These are phyloP conservation scores for Schoenoplectus tabernaemontani DNA, from an alignment of 202 grass and related monocot species.

Conservation along the genomic window DNA sequence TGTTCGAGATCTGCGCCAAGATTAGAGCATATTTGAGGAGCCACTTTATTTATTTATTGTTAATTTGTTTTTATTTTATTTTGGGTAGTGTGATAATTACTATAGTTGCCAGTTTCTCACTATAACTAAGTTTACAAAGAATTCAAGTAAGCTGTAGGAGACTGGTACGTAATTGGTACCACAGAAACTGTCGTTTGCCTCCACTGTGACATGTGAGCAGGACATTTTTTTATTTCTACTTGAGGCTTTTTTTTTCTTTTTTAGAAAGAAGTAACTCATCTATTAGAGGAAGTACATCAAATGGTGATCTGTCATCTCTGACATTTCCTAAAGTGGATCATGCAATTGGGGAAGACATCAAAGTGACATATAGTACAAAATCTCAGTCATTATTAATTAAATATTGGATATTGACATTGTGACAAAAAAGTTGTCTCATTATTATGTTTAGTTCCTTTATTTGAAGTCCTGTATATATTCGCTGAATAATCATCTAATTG, in stretches of 20 bases:
- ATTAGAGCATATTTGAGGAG: neutral
- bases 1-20: conserved; percentile 7
- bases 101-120: neutral
- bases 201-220: neutral
- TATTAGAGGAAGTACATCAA: neutral
- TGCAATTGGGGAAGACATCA: neutral
- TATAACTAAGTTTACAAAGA: neutral
- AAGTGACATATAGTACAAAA: neutral
- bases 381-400: neutral
- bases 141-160: neutral
- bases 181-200: neutral
- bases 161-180: neutral
- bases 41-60: neutral
- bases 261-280: neutral
- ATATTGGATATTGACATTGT: neutral
- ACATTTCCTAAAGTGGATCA: neutral
- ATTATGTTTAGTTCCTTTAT: neutral
- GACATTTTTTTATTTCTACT: neutral
- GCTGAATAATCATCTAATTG: no score
- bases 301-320: neutral
- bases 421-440: neutral
- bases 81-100: neutral
- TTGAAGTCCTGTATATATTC: neutral
- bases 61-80: neutral
- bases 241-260: neutral